These are phyloP conservation scores for Ascochyta rabiei DNA, from an alignment of 2,329 filamentous ascomycete genomes.

Conservation along the genomic window DNA sequence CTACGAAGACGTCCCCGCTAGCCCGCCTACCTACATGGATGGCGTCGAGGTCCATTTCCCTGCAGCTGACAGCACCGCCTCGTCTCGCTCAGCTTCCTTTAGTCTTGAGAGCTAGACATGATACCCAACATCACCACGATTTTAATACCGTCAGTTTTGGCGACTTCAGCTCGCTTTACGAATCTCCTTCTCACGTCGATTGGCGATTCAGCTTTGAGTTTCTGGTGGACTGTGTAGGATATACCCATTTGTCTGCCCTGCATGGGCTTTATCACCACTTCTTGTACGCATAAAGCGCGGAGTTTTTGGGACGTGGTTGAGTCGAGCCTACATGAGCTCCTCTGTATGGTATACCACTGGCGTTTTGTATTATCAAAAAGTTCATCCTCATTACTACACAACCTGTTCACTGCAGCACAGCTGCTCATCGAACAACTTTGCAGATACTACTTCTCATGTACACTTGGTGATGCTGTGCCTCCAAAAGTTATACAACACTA, in stretches of 20 bases:
- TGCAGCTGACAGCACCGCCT: conserved; percentile 46
- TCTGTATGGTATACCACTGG: conserved; percentile 18
- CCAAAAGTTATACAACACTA: not conserved
- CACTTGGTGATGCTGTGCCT: too few relatives aligned
- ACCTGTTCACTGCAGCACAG: conserved; percentile 7
- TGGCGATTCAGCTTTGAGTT: conserved; percentile 23
- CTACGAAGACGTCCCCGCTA: conserved; percentile 90
- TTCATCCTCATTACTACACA: not conserved
- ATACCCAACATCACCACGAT: conserved; percentile 7
- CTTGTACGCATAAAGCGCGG: conserved; percentile 11
- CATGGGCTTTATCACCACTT: not conserved
- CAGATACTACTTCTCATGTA: not conserved
- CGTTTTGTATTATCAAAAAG: conserved; percentile 14
- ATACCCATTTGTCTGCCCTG: conserved; percentile 28
- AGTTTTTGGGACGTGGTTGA: conserved; percentile 16
- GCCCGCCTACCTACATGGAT: conserved; percentile 67
- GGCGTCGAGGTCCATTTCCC: conserved; percentile 36
- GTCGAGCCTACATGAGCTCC: conserved; percentile 20
- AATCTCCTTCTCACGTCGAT: conserved; percentile 28
- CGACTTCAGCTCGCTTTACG: conserved; percentile 20
- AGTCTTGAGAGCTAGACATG: conserved; percentile 23
- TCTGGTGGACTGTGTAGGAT: conserved; percentile 33
- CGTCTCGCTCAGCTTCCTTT: conserved; percentile 34
- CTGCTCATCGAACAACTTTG: not conserved
- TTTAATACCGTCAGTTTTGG: conserved; percentile 5